Base-by-base conservation (phyloP, 306 rosid species). In the Psophocarpus tetragonolobus region DNA sequence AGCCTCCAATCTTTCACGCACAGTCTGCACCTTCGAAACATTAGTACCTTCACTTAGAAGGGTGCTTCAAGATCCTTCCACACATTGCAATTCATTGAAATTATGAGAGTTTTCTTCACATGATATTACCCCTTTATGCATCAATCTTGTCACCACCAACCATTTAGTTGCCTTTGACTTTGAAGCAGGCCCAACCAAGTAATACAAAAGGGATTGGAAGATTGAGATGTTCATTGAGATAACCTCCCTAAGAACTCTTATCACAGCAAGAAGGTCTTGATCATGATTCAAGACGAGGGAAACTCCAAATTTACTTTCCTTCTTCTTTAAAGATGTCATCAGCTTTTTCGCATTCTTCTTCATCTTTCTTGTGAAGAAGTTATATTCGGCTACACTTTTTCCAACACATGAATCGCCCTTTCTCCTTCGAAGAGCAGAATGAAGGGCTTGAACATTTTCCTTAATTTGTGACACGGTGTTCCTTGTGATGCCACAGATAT, bases 401-500 rank as follows among this genome's bases (percentile, higher is more conserved):
- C 84, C 89, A 71, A 89, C 41, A 23, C 48, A 57, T 2, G 90
- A 84, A 45, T 87, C 87, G 2, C 88, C 90, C 68, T 87, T 90
- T 81, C 93, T 87, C 63, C 97, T 87, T 30, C 97, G 61, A 3
- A 94, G 78, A 36, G 90, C 66, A 71, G 94, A 90, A 15, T 85
- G 88, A 85, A 94, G 90, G 20, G 84, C 45, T 72, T 71, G 74
- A 62, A 81, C 87, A 65, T 85, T 77, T 81, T 87, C 93, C 61
- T 85, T 88, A 56, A 87, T 75, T 70, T 90, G 87, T 60, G 70
- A 74, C 67, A 85, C 15, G 12, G 68, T 57, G 17, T 90, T 94
- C 63, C 90, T 89, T 32, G 88, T 65, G 14, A 83, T 81, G 45
- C 94, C 89, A 81, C 91, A 90, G 0, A 85, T 57, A 71, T 94